Base-by-base conservation (phyloP, 768 basidiomycete species). In the Leccinellum luteum region DNA sequence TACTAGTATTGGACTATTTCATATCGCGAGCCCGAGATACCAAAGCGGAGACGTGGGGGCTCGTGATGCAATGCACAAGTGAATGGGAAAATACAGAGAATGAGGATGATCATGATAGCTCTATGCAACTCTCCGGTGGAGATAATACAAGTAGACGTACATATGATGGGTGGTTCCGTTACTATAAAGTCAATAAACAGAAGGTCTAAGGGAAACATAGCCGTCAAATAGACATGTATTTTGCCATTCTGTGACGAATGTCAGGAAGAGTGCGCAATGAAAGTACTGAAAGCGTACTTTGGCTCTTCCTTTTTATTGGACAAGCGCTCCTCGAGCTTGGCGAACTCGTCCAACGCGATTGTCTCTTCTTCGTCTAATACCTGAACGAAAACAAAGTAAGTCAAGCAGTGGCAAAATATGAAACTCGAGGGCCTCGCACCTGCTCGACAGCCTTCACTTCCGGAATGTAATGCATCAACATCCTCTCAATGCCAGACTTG, bases 381-480 rank as follows among this genome's bases (percentile, higher is more conserved):
- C 94, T 98, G 65, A 38, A 45, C 19, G 41, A 15, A 19, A 35
- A 10, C 23, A 35, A 7, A 9, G 34, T 68, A 17, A 73, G 55
- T 21, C 28, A 43, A 56, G 28, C 30, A 3, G 10, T 38, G 43
- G 19, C 8, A 21, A 7, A 44, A n/a, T 35, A 35, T 25, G 8
- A 55, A 51, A 38, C 17, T 1, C n/a, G 35, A 38, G 35, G 35
- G 13, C 5, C 15, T 67, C 35, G 63, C 61, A 87, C 92, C 83
- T 95, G 91, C 65, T 94, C 89, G 8, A 95, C 90, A 25, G 86
- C 89, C 72, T 93, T 90, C 38, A 96, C 94, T 74, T 96, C 92
- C 2, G 96, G 96, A 54, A 99, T 93, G 68, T 98, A 98, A 75
- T 98, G 96, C 93, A 93, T 94, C 66, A 99, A 77, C 97, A 99